These are phyloP conservation scores for Axilococcus clingmanii DNA, from an alignment of 139 green algal species.

Conservation along the genomic window DNA sequence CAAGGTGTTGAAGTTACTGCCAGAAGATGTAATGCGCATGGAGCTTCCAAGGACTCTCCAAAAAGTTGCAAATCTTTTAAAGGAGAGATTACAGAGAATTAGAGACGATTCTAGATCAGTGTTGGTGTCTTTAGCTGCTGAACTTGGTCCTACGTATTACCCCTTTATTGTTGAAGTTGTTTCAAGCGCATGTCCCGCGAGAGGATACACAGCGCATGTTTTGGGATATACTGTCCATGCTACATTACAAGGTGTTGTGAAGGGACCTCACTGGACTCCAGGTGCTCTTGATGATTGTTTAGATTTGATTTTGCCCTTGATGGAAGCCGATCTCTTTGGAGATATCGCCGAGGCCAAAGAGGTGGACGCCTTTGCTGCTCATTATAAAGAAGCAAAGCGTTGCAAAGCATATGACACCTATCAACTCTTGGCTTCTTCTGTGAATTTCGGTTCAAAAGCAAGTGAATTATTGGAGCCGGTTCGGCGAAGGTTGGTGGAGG, in stretches of 20 bases:
- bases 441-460: constrained; percentile 50
- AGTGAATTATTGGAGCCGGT: constrained; percentile 26
- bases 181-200: constrained; percentile 35
- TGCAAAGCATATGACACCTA: constrained; percentile 61
- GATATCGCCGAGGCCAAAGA: constrained; percentile 66
- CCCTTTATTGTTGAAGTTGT: constrained; percentile 37
- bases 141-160: constrained; percentile 71
- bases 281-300: constrained; percentile 52
- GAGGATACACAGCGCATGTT: constrained; percentile 78
- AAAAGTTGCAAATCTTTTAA: constrained; percentile 57
- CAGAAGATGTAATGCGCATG: constrained; percentile 33
- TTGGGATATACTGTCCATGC: constrained; percentile 79
- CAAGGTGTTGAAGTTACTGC: constrained; percentile 70
- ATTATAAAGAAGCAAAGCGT: constrained; percentile 72
- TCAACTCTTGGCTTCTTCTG: constrained; percentile 49
- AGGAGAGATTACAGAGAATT: constrained; percentile 47
- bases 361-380: constrained; percentile 48
- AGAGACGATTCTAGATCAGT: constrained; percentile 67
- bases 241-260: constrained; percentile 46
- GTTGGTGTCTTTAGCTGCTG: constrained; percentile 51
- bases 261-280: constrained; percentile 1
- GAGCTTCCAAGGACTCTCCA: constrained; percentile 63
- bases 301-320: constrained; percentile 50
- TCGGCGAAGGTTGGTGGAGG: constrained; percentile 33
- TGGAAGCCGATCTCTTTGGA: constrained; percentile 78